Evolutionary conservation across 2,329 filamentous ascomycete species (phyloP).

Genomic region (Akanthomyces muscarius): DNA sequence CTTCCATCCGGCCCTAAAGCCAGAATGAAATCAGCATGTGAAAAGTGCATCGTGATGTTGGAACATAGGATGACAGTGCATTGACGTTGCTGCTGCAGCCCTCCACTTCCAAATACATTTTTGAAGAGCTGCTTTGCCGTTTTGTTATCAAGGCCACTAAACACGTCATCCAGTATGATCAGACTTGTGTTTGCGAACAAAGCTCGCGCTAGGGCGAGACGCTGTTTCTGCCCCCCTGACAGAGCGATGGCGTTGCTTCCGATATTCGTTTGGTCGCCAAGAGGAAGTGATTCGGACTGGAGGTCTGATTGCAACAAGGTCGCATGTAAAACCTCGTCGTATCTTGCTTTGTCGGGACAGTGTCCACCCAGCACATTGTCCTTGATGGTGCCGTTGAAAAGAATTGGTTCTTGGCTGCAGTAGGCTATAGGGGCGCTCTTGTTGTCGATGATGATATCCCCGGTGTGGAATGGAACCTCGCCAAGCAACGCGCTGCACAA

Average conservation of each 20-base stretch:
- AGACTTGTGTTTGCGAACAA: conserved; percentile 20
- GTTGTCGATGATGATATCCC: conserved; percentile 18
- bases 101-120: conserved; percentile 29
- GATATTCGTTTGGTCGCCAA: conserved; percentile 32
- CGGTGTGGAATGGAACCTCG: conserved; percentile 25
- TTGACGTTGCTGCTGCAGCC: conserved; percentile 20
- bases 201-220: conserved; percentile 26
- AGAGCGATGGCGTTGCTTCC: conserved; percentile 34
- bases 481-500: conserved; percentile 36
- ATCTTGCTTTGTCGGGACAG: conserved; percentile 20
- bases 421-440: conserved; percentile 25
- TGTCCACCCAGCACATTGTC: conserved; percentile 25
- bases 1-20: too few relatives aligned
- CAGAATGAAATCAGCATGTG: too few relatives aligned
- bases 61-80: too few relatives aligned
- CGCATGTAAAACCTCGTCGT: conserved; percentile 22
- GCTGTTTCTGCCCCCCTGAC: conserved; percentile 40
- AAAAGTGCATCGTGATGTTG: too few relatives aligned
- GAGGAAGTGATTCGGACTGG: conserved; percentile 26
- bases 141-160: conserved; percentile 32
- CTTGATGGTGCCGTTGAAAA: conserved; percentile 23
- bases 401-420: conserved; percentile 30
- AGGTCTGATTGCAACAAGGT: conserved; percentile 13
- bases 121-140: conserved; percentile 35
- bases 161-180: conserved; percentile 28